Evolutionary conservation across 176 grass and related monocot species (phyloP).

Genomic region (Aegilops speltoides): DNA sequence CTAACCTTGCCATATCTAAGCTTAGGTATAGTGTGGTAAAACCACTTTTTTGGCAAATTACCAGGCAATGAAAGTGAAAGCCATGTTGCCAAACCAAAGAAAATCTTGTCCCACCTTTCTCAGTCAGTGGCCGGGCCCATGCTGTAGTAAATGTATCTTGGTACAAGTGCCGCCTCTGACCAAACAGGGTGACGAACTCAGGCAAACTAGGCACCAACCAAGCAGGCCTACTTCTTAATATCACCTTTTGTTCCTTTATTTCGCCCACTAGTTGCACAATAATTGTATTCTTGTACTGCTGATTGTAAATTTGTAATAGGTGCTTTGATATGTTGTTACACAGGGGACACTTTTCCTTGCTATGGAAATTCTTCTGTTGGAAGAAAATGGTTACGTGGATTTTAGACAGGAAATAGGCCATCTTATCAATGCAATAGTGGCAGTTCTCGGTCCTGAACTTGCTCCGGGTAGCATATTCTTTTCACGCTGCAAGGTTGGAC

Average conservation of each 20-base stretch:
- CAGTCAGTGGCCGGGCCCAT: not conserved
- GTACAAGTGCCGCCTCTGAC: not conserved
- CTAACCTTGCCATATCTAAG: not conserved
- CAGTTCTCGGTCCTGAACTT: constrained; percentile 97
- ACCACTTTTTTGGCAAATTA: not conserved
- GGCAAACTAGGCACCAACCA: constrained; percentile 3
- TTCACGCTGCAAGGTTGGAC: constrained; percentile 93
- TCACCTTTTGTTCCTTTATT: constrained; percentile 20
- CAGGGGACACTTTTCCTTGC: constrained; percentile 94
- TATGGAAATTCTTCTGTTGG: constrained; percentile 94
- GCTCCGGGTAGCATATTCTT: constrained; percentile 90
- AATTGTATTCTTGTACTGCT: constrained; percentile 5
- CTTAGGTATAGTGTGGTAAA: not conserved
- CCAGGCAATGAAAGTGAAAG: not conserved
- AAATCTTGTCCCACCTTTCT: not conserved
- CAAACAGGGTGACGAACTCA: not conserved
- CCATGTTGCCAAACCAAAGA: constrained; percentile 1
- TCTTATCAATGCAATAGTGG: constrained; percentile 96
- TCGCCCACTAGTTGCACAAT: not conserved
- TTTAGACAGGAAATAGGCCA: constrained; percentile 89
- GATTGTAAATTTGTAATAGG: constrained; percentile 30
- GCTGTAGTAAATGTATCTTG: not conserved
- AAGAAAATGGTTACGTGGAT: constrained; percentile 89
- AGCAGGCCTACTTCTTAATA: not conserved
- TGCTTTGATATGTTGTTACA: constrained; percentile 44